phyloP scores from a whole-genome alignment of 352 stramenopile species.

The Chrysophaeum taylorii region DNA sequence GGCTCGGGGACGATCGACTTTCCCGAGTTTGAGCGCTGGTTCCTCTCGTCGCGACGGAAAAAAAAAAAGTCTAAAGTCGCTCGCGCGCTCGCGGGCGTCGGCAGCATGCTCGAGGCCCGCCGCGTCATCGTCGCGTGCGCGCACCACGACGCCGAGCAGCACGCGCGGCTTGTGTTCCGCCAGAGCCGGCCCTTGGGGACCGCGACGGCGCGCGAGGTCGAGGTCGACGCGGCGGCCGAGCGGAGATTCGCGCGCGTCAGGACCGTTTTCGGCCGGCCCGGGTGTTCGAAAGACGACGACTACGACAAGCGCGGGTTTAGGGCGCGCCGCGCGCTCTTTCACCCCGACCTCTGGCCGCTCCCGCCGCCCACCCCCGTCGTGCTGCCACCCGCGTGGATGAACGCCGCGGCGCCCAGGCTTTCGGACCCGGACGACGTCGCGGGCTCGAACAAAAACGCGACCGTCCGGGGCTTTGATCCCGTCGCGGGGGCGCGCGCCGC shows the following conservation, averaged over 20 bases:
- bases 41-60: too few relatives aligned
- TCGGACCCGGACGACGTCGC: neutral
- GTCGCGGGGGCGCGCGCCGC: neutral
- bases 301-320: neutral
- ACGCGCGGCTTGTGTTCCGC: neutral
- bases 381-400: slow-evolving; percentile 1
- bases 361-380: neutral
- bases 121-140: slow-evolving; percentile 4
- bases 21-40: neutral
- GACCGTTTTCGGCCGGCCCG: neutral
- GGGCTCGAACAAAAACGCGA: neutral
- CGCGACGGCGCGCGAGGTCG: neutral
- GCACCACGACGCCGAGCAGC: neutral
- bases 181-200: neutral
- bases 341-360: neutral
- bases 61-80: too few relatives aligned
- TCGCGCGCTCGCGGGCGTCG: neutral
- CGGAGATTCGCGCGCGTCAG: neutral
- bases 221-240: neutral
- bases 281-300: neutral
- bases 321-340: neutral
- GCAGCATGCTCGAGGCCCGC: neutral
- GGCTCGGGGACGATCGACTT: slow-evolving; percentile 17
- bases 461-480: neutral
- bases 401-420: neutral